Evolutionary conservation across 768 basidiomycete genomes (phyloP).

Genomic region (Lactarius trivialis): DNA sequence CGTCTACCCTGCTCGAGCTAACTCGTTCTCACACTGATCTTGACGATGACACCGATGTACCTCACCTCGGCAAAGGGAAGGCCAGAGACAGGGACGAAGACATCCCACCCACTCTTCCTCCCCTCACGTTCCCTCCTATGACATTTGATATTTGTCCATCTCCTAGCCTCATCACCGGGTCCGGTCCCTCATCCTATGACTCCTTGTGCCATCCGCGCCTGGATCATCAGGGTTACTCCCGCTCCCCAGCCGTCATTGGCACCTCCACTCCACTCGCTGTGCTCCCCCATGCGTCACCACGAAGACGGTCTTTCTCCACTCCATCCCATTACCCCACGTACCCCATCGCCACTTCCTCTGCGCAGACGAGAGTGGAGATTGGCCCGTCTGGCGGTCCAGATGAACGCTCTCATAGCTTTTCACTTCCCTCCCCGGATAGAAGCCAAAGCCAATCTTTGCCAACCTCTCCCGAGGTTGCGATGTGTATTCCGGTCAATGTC

Average conservation of each 20-base stretch:
- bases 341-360: not conserved
- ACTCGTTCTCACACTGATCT: slow-evolving; percentile 3
- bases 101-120: slow-evolving; percentile 55
- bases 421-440: slow-evolving; percentile 37
- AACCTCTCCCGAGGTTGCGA: slow-evolving; percentile 8
- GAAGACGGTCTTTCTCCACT: slow-evolving; percentile 13
- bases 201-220: slow-evolving; percentile 15
- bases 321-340: not conserved
- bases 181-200: slow-evolving; percentile 33
- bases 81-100: slow-evolving; percentile 44
- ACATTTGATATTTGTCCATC: slow-evolving; percentile 41
- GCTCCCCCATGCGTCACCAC: not conserved
- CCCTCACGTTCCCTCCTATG: slow-evolving; percentile 53
- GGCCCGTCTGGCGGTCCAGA: slow-evolving; percentile 39
- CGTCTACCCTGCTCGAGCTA: not conserved
- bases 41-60: slow-evolving; percentile 14
- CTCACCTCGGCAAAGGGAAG: slow-evolving; percentile 45
- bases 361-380: slow-evolving; percentile 41
- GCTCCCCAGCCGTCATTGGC: not conserved
- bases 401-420: slow-evolving; percentile 51
- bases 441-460: slow-evolving; percentile 23
- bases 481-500: slow-evolving; percentile 8
- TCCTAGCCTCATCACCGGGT: slow-evolving; percentile 26
- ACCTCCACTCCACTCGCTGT: not conserved
- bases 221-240: not conserved